Percentiles rank a stretch among this genome's conserved stretches.
These are phyloP conservation scores for Chalciporus chontae DNA, from an alignment of 768 basidiomycete species.

Conservation along the genomic window DNA sequence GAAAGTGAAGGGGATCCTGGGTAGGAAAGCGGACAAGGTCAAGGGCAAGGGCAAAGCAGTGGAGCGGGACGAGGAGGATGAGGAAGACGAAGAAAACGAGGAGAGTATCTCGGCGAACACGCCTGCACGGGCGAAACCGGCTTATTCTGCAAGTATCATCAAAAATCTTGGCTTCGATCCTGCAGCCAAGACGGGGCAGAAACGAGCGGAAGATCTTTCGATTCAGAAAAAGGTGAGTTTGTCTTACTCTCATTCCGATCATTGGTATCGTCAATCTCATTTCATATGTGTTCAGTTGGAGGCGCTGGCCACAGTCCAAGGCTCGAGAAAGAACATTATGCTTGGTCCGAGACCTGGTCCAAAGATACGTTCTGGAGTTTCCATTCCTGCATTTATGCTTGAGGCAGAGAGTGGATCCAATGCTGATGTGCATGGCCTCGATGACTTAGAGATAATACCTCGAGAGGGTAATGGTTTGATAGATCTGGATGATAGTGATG, in stretches of 20 bases:
- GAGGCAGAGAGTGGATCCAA: constrained; percentile 4
- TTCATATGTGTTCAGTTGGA: constrained; percentile 44
- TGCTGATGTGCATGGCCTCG: not conserved
- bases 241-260: not conserved
- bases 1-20: constrained; percentile 18
- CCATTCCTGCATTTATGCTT: constrained; percentile 33
- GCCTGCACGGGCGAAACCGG: constrained; percentile 33
- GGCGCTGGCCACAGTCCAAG: constrained; percentile 49
- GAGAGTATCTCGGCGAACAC: constrained; percentile 4
- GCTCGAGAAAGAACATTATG: constrained; percentile 47
- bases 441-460: not conserved
- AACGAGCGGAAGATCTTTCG: constrained; percentile 36
- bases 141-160: constrained; percentile 65
- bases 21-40: constrained; percentile 12
- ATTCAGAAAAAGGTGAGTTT: constrained; percentile 56
- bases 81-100: constrained; percentile 13
- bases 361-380: constrained; percentile 60
- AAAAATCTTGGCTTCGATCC: constrained; percentile 81
- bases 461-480: constrained; percentile 31
- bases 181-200: constrained; percentile 49
- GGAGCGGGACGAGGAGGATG: constrained; percentile 2
- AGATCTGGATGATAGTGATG: constrained; percentile 38
- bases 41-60: constrained; percentile 15
- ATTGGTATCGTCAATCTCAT: not conserved
- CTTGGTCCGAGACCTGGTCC: constrained; percentile 65